Base-by-base conservation (phyloP, 805 yeast species). In the Saturnispora zaruensis region DNA sequence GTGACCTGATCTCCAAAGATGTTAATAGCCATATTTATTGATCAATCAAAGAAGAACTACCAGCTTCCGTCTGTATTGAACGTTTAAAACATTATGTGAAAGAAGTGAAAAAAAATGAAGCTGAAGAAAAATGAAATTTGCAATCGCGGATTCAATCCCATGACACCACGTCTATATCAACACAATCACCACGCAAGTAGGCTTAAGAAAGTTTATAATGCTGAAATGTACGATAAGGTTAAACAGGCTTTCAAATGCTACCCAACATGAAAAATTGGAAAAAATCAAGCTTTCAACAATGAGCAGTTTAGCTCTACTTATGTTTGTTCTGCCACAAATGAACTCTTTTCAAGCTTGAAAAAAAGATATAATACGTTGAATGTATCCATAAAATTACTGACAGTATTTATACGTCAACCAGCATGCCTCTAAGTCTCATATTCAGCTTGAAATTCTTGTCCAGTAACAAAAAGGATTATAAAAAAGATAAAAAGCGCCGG, bases 1-100 rank as follows among this genome's bases (percentile, higher is more conserved):
- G 93, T 85, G 49, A 91, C 98, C 68, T 91, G 96, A 66, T 93
- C 98, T 54, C 96, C 95, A 70, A 93, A 88, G 64, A 91, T 90
- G 59, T 90, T 91, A 54, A 90, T 96, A 58, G 90, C 82, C 95
- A 70, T 66, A 18, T 23, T 23, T 1, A 38, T n/a, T 41, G 18
- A 6, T 37, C 24, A 8, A 25, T 16, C 11, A 26, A 41, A 21
- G 11, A 36, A 23, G 32, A 21, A 21, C 24, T 20, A 34, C 13
- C 13, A 3, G n/a, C 13, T 5, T 28, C 13, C 5, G 32, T 28
- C 13, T 28, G 14, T 28, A 28, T 28, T 28, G 32, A 28, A 28
- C 32, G 32, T 28, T 28, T 28, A 14, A 13, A 28, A 8, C 4
- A 11, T 28, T 28, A 13, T 28, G 9, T 28, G 32, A 28, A 28